phyloP scores from a whole-genome alignment of 176 grass and related monocot species.

The Elymus sibiricus region DNA sequence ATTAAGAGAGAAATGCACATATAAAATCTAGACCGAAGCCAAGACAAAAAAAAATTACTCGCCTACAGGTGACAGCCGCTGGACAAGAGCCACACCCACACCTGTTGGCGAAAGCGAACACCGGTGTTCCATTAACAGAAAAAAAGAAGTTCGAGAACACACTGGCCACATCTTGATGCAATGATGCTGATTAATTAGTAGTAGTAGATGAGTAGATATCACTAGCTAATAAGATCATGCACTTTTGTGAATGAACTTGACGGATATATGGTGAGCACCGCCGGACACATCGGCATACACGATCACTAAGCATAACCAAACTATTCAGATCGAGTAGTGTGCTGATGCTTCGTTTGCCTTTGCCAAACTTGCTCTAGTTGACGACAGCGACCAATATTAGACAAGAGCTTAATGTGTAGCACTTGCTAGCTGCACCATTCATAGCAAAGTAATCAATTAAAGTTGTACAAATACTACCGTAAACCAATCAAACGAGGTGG shows the following conservation, averaged over 20 bases:
- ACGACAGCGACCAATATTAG: background rate
- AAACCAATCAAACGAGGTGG: background rate
- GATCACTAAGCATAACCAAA: background rate
- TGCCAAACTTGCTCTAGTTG: constrained; percentile 3
- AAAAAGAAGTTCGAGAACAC: background rate
- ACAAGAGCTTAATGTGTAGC: background rate
- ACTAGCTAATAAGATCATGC: constrained; percentile 10
- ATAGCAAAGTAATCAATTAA: background rate
- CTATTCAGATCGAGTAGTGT: background rate
- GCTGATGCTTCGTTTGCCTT: background rate
- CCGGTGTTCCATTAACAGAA: background rate
- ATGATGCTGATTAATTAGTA: background rate
- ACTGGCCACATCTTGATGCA: background rate
- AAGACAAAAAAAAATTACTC: no score
- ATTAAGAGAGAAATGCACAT: no score
- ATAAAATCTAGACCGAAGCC: no score
- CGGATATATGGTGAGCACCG: background rate
- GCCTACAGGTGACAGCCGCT: background rate
- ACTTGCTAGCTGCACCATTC: background rate
- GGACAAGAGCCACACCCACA: background rate
- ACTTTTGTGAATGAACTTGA: background rate
- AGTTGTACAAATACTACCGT: background rate
- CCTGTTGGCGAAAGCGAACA: background rate
- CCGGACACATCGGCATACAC: background rate
- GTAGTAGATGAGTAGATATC: constrained; percentile 21